Conservation (phyloP, 805 yeast species). For the Yarrowia porcina region DNA sequence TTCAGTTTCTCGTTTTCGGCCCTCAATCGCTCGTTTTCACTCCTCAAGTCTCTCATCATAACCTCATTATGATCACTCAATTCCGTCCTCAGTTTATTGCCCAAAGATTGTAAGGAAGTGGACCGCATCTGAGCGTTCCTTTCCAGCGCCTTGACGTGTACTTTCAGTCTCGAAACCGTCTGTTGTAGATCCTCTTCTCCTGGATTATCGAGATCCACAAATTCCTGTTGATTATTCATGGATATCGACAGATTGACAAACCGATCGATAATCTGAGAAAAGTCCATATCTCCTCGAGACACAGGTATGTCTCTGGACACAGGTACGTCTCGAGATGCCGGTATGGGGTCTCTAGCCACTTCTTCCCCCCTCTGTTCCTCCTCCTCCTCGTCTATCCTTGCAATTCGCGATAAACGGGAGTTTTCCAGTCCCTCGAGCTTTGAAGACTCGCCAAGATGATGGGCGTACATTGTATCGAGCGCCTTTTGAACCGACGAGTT, state of each 20-base stretch:
- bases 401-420: neutral
- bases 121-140: slow-evolving; percentile 22
- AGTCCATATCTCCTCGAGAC: neutral
- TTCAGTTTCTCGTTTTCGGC: slow-evolving; percentile 48
- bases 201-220: neutral
- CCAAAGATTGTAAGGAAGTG: slow-evolving; percentile 3
- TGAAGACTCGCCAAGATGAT: neutral
- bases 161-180: neutral
- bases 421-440: slow-evolving; percentile 7
- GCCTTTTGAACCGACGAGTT: neutral
- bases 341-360: neutral
- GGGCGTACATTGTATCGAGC: neutral
- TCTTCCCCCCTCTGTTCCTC: neutral
- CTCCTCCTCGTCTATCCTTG: slow-evolving; percentile 10
- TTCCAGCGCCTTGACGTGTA: slow-evolving; percentile 17
- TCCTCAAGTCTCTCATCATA: neutral
- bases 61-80: neutral
- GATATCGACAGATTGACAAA: neutral
- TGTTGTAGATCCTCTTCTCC: neutral
- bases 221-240: slow-evolving; percentile 18
- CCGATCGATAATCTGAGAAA: slow-evolving; percentile 16
- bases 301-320: too few relatives aligned
- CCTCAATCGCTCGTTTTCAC: slow-evolving; percentile 39
- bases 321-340: too few relatives aligned
- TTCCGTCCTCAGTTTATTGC: neutral